Evolutionary conservation across 108 stramenopile genomes (phyloP).

Genomic region (Parietichytrium sp.): DNA sequence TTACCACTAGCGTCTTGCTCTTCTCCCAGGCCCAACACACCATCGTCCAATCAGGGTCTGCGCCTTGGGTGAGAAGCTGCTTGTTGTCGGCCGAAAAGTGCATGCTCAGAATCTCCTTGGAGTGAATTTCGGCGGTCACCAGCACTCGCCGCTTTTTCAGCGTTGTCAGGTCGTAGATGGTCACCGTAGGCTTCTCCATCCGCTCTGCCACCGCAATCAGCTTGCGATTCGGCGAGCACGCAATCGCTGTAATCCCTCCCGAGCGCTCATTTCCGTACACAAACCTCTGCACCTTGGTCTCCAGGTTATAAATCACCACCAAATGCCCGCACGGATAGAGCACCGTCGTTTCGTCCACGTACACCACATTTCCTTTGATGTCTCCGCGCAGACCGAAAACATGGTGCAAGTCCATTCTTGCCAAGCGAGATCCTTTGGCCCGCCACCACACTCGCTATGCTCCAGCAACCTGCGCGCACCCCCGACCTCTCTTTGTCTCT

Average conservation of each 20-base stretch:
- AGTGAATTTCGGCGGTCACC: not conserved
- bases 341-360: constrained; percentile 41
- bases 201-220: constrained; percentile 35
- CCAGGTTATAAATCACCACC: constrained; percentile 51
- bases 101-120: constrained; percentile 43
- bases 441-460: no score
- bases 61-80: constrained; percentile 54
- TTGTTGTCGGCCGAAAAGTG: constrained; percentile 55
- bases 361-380: constrained; percentile 43
- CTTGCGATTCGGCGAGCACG: constrained; percentile 46
- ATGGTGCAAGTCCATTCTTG: not conserved
- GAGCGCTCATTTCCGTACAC: constrained; percentile 51
- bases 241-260: constrained; percentile 51
- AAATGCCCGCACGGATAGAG: constrained; percentile 53
- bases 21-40: constrained; percentile 59
- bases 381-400: constrained; percentile 15
- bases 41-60: constrained; percentile 54
- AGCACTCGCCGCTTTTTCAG: constrained; percentile 55
- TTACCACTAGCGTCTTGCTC: constrained; percentile 47
- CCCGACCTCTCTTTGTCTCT: no score
- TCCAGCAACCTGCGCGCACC: no score
- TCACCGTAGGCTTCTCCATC: constrained; percentile 39
- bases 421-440: no score
- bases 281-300: constrained; percentile 53
- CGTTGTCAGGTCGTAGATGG: constrained; percentile 53